These are phyloP conservation scores for Aspergillus baeticus DNA, from an alignment of 495 filamentous ascomycete genomes.

Conservation along the genomic window DNA sequence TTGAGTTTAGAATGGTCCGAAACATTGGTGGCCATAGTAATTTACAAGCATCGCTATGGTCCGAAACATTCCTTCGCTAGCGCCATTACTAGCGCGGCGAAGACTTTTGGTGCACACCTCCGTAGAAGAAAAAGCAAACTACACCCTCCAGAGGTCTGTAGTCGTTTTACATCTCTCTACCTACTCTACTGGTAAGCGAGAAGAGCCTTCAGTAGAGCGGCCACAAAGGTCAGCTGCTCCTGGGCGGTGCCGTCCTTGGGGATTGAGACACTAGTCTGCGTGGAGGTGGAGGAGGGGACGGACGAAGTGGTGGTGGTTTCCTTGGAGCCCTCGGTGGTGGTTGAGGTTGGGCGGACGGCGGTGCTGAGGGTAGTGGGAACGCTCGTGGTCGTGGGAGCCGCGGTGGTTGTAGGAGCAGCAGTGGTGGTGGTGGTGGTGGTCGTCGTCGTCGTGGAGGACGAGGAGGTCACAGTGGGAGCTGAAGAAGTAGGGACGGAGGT, in stretches of 20 bases:
- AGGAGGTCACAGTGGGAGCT: constrained; percentile 14
- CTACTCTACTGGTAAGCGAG: constrained; percentile 3
- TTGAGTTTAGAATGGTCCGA: background rate
- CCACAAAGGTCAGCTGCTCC: constrained; percentile 28
- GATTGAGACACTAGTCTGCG: constrained; percentile 10
- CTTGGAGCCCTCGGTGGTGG: constrained; percentile 1
- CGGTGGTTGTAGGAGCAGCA: constrained; percentile 13
- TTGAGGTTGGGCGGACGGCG: constrained; percentile 2
- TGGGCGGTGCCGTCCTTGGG: constrained; percentile 28
- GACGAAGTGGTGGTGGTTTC: constrained; percentile 8
- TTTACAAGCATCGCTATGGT: no score
- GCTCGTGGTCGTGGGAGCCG: constrained; percentile 10
- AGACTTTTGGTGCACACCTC: no score
- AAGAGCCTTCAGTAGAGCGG: constrained; percentile 19
- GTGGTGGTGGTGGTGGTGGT: constrained; percentile 11
- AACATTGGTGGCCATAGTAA: background rate
- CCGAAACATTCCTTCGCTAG: no score
- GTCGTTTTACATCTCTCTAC: no score
- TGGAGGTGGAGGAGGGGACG: background rate
- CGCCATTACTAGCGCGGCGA: no score
- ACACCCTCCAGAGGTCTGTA: no score
- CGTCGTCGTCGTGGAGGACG: no score
- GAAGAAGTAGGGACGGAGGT: constrained; percentile 16
- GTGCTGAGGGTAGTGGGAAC: constrained; percentile 8
- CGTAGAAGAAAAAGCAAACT: no score